phyloP scores from a whole-genome alignment of 1,284 basidiomycete genomes.

The Moesziomyces sp. region DNA sequence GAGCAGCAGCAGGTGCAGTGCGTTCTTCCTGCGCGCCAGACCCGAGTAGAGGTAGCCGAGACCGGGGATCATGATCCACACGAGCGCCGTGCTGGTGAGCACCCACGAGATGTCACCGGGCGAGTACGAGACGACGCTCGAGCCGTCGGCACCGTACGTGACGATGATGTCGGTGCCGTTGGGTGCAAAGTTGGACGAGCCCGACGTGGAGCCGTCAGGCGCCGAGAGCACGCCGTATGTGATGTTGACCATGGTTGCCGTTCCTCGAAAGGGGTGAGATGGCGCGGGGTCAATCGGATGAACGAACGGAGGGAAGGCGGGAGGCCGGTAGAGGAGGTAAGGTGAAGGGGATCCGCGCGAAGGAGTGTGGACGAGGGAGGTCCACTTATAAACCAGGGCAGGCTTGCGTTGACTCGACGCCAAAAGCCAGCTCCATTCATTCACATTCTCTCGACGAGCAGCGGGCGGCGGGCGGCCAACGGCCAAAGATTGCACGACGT shows the following conservation, averaged over 20 bases:
- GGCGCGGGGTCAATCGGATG: slow-evolving; percentile 51
- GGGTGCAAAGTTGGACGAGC: slow-evolving; percentile 15
- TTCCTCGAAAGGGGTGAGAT: background rate
- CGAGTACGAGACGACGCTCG: slow-evolving; percentile 46
- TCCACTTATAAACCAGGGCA: background rate
- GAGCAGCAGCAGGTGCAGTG: slow-evolving; percentile 71
- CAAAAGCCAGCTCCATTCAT: no score
- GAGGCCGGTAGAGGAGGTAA: slow-evolving; percentile 20
- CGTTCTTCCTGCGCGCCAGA: slow-evolving; percentile 77
- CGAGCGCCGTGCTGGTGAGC: slow-evolving; percentile 80
- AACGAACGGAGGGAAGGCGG: slow-evolving; percentile 63
- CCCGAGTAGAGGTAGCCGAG: slow-evolving; percentile 85
- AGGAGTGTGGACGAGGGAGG: slow-evolving; percentile 69
- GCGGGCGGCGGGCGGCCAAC: no score
- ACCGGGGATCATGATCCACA: slow-evolving; percentile 76
- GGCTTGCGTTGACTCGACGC: no score
- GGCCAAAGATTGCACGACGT: background rate
- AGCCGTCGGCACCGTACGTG: slow-evolving; percentile 50
- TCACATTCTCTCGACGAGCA: background rate
- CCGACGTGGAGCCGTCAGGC: slow-evolving; percentile 21
- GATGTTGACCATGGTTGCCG: slow-evolving; percentile 55
- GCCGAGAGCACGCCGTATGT: slow-evolving; percentile 45
- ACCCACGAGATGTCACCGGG: slow-evolving; percentile 69
- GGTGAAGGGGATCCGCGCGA: slow-evolving; percentile 65
- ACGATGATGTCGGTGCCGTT: slow-evolving; percentile 64